A percentile compares a stretch with the other conserved stretches of the same genome.
Evolutionary conservation across 352 stramenopile genomes (phyloP).

Genomic region (Phytopythium sindhum): DNA sequence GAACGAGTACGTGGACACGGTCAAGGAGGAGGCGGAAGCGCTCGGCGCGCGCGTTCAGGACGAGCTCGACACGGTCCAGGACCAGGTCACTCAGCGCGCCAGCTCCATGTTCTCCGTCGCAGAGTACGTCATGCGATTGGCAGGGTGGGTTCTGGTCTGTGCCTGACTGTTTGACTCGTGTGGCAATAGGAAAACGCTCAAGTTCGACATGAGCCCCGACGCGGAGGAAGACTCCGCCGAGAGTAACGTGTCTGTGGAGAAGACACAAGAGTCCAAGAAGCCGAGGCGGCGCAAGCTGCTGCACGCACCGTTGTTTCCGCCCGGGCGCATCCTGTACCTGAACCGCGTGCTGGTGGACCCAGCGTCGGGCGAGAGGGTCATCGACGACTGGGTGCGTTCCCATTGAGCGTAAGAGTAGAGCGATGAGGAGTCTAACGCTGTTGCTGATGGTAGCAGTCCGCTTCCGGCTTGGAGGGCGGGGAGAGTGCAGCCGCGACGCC

Average conservation of each 20-base stretch:
- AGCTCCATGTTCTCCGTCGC: slow-evolving; percentile 8
- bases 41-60: slow-evolving; percentile 41
- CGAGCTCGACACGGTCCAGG: slow-evolving; percentile 40
- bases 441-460: neutral
- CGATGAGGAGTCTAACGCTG: neutral
- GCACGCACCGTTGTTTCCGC: slow-evolving; percentile 64
- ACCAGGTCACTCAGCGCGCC: slow-evolving; percentile 13
- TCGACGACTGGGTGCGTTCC: slow-evolving; percentile 4
- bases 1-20: slow-evolving; percentile 44
- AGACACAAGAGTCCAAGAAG: neutral
- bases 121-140: neutral
- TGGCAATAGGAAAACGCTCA: slow-evolving; percentile 1
- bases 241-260: neutral
- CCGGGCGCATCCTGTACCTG: slow-evolving; percentile 69
- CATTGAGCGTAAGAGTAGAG: neutral
- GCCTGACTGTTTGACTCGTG: neutral
- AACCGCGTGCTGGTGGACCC: slow-evolving; percentile 29
- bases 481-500: slow-evolving; percentile 1
- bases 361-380: slow-evolving; percentile 5
- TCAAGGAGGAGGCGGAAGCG: slow-evolving; percentile 56
- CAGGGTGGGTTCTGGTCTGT: neutral
- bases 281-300: slow-evolving; percentile 13
- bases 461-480: neutral
- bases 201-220: neutral
- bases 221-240: neutral